phyloP scores from a whole-genome alignment of 805 yeast genomes.

The Metschnikowia picachoensis region DNA sequence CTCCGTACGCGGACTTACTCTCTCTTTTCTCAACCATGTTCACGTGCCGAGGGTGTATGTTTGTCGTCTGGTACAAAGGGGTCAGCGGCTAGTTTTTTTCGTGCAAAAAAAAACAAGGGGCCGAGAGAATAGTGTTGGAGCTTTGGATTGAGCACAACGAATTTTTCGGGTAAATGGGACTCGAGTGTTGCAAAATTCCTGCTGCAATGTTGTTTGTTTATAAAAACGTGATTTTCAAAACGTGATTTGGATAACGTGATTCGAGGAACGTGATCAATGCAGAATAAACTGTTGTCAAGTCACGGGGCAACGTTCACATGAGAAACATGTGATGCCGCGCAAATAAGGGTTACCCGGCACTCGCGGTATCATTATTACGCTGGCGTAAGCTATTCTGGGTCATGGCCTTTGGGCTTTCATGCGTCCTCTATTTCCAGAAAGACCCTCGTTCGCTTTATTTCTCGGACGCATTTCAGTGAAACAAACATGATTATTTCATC shows the following conservation, averaged over 20 bases:
- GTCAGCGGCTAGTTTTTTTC: not conserved
- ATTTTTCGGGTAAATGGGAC: not conserved
- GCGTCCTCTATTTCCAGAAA: not conserved
- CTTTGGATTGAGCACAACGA: too few species aligned
- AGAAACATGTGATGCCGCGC: slow-evolving; percentile 26
- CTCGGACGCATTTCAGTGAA: too few species aligned
- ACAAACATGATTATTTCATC: too few species aligned
- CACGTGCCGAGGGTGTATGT: slow-evolving; percentile 1
- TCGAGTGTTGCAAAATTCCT: slow-evolving; percentile 4
- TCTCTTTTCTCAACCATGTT: slow-evolving; percentile 20
- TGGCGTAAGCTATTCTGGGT: not conserved
- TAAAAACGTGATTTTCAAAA: slow-evolving; percentile 9
- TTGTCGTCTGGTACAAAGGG: not conserved
- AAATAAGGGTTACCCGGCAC: slow-evolving; percentile 18
- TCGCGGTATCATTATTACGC: not conserved
- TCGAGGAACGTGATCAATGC: slow-evolving; percentile 11
- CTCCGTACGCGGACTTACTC: slow-evolving; percentile 13
- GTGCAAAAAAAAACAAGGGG: not conserved
- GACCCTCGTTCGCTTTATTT: too few species aligned
- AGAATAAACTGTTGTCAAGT: slow-evolving; percentile 13
- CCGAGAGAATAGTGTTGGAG: not conserved
- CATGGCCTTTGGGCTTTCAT: not conserved
- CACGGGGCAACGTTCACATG: slow-evolving; percentile 29
- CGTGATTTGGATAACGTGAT: slow-evolving; percentile 22
- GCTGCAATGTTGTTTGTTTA: not conserved